Evolutionary conservation across 371 early-diverging fungal genomes (phyloP).

Genomic region (Zychaea mexicana): DNA sequence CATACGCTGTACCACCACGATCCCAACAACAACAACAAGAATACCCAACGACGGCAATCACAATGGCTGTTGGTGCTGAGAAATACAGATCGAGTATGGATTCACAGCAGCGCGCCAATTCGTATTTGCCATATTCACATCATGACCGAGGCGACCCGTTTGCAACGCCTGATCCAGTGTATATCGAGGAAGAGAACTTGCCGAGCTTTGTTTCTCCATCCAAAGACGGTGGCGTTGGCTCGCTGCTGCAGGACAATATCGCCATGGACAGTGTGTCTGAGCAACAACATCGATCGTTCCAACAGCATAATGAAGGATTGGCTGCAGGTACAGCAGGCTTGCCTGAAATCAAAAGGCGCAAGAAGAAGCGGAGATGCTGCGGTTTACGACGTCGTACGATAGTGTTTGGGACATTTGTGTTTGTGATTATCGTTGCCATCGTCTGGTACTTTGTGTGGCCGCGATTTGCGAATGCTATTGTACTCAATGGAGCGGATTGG

Average conservation of each 20-base stretch:
- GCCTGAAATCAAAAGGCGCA: slow-evolving; percentile 21
- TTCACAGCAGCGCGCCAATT: slow-evolving; percentile 39
- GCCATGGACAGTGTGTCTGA: slow-evolving; percentile 42
- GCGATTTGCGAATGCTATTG: slow-evolving; percentile 25
- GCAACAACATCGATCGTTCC: slow-evolving; percentile 2
- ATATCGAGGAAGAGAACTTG: slow-evolving; percentile 37
- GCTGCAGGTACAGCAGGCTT: slow-evolving; percentile 7
- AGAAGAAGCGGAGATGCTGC: slow-evolving; percentile 26
- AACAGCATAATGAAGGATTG: slow-evolving; percentile 1
- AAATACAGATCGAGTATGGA: neutral
- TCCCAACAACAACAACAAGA: slow-evolving; percentile 16
- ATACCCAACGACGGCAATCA: slow-evolving; percentile 1
- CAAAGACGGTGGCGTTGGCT: slow-evolving; percentile 28
- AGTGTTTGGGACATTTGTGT: slow-evolving; percentile 29
- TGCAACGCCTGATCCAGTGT: slow-evolving; percentile 31
- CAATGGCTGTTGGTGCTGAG: too few relatives aligned
- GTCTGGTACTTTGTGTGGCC: slow-evolving; percentile 53
- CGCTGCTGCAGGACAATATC: slow-evolving; percentile 45
- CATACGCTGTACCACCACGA: slow-evolving; percentile 36
- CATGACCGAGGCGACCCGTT: slow-evolving; percentile 30
- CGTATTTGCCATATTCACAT: slow-evolving; percentile 50
- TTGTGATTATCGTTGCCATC: slow-evolving; percentile 27
- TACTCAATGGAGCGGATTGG: slow-evolving; percentile 17
- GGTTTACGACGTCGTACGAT: slow-evolving; percentile 26
- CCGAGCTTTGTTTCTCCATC: slow-evolving; percentile 34